Conservation (phyloP, 1,284 basidiomycete genomes). For the Apiotrichum sp. region DNA sequence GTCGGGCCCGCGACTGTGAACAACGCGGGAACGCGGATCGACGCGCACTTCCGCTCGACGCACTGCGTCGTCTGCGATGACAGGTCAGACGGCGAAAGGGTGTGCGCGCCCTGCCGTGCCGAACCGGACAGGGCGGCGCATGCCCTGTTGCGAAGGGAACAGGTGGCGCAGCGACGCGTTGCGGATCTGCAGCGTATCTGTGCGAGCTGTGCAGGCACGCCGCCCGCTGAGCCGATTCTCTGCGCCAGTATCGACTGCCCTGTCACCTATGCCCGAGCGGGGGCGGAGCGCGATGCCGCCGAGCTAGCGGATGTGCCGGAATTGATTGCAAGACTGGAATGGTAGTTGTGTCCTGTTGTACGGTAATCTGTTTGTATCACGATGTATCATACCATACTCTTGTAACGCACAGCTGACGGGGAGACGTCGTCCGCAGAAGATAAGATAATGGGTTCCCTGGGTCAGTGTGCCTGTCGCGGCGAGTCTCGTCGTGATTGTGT, state of each 20-base stretch:
- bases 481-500: too few species aligned
- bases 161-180: slow-evolving; percentile 56
- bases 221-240: slow-evolving; percentile 57
- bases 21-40: slow-evolving; percentile 7
- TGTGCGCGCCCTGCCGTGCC: slow-evolving; percentile 61
- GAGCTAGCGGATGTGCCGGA: slow-evolving; percentile 31
- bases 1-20: background rate
- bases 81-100: background rate
- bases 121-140: slow-evolving; percentile 58
- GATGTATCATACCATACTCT: too few species aligned
- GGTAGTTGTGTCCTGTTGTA: background rate
- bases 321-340: slow-evolving; percentile 17
- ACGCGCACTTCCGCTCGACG: slow-evolving; percentile 16
- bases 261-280: slow-evolving; percentile 67
- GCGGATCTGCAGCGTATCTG: slow-evolving; percentile 63
- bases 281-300: slow-evolving; percentile 56
- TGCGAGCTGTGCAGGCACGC: slow-evolving; percentile 58
- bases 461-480: too few species aligned
- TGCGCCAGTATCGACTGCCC: slow-evolving; percentile 82
- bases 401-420: too few species aligned
- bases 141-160: slow-evolving; percentile 56
- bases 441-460: too few species aligned
- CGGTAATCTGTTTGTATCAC: too few species aligned
- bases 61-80: slow-evolving; percentile 9
- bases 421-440: too few species aligned